A percentile compares a stretch with the other conserved stretches of the same genome.
Conservation (phyloP, 768 basidiomycete genomes). For the Tremella fuciformis region DNA sequence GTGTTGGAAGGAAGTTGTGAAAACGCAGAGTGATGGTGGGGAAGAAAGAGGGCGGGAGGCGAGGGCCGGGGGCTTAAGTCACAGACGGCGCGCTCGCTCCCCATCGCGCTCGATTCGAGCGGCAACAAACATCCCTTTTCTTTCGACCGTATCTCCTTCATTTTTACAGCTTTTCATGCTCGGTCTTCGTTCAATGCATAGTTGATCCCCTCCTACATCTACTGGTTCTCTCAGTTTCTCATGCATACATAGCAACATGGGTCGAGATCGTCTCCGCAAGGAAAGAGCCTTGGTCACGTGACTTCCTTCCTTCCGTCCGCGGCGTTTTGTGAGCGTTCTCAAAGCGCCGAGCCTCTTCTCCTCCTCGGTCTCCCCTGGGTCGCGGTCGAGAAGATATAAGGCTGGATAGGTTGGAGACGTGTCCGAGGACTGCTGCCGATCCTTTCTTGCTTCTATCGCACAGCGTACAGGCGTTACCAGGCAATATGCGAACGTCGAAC, state of each 20-base stretch:
- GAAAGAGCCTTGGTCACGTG: conserved; percentile 23
- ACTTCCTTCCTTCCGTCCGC: conserved; percentile 11
- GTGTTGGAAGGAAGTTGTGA: conserved; percentile 9
- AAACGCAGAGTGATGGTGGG: conserved; percentile 16
- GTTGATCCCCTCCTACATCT: background rate
- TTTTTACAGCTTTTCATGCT: conserved; percentile 12
- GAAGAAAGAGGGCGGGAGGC: conserved; percentile 18
- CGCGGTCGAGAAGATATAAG: too few species aligned
- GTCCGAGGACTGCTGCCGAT: too few species aligned
- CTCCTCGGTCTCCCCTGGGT: too few species aligned
- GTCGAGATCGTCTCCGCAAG: background rate
- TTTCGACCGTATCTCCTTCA: conserved; percentile 5
- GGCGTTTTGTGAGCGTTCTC: conserved; percentile 4
- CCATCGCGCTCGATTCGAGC: conserved; percentile 8
- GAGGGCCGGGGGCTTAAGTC: background rate
- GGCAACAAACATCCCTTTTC: conserved; percentile 6
- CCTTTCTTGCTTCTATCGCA: too few species aligned
- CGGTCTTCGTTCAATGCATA: background rate
- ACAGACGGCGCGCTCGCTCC: conserved; percentile 6
- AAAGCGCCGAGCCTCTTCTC: conserved; percentile 20
- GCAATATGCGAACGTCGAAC: too few species aligned
- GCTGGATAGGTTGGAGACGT: too few species aligned
- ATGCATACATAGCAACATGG: conserved; percentile 19
- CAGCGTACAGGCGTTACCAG: too few species aligned
- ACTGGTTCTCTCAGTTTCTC: background rate